Evolutionary conservation across 192 early-diverging fungal genomes (phyloP).

Genomic region (Backusella westeae): DNA sequence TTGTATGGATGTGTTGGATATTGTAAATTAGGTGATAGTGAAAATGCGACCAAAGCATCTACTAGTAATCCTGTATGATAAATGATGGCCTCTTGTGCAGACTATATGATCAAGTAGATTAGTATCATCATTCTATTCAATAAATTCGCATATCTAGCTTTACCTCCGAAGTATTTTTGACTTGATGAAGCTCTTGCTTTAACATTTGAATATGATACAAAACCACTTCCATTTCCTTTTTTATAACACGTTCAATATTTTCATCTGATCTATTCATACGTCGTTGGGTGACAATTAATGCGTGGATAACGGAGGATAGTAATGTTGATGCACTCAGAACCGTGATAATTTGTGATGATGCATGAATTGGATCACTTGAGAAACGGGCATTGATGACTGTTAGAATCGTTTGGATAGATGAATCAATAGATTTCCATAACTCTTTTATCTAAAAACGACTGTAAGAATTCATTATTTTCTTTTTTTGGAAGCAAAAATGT

Average conservation of each 20-base stretch:
- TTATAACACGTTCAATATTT: slow-evolving; percentile 6
- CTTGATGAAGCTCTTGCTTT: slow-evolving; percentile 5
- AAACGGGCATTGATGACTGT: neutral
- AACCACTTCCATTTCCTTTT: neutral
- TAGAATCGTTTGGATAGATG: slow-evolving; percentile 10
- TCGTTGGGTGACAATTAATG: slow-evolving; percentile 5
- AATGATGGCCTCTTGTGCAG: slow-evolving; percentile 10
- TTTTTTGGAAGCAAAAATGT: neutral
- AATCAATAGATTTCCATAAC: slow-evolving; percentile 10
- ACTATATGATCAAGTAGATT: neutral
- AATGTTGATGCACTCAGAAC: slow-evolving; percentile 15
- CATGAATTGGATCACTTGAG: neutral
- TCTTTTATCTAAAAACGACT: slow-evolving; percentile 5
- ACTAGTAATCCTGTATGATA: slow-evolving; percentile 2
- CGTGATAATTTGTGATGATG: slow-evolving; percentile 2
- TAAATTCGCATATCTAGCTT: neutral
- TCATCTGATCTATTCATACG: neutral
- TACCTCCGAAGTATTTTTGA: neutral
- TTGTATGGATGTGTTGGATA: slow-evolving; percentile 1
- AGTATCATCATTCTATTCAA: neutral
- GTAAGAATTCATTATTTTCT: neutral
- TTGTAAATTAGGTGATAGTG: neutral
- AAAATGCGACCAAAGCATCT: neutral
- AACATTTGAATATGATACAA: slow-evolving; percentile 11
- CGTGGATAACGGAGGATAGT: slow-evolving; percentile 6